Percentiles rank a stretch among this genome's conserved stretches.
These are phyloP conservation scores for Dillenia turbinata DNA, from an alignment of 164 flowering plant genomes.

Conservation along the genomic window DNA sequence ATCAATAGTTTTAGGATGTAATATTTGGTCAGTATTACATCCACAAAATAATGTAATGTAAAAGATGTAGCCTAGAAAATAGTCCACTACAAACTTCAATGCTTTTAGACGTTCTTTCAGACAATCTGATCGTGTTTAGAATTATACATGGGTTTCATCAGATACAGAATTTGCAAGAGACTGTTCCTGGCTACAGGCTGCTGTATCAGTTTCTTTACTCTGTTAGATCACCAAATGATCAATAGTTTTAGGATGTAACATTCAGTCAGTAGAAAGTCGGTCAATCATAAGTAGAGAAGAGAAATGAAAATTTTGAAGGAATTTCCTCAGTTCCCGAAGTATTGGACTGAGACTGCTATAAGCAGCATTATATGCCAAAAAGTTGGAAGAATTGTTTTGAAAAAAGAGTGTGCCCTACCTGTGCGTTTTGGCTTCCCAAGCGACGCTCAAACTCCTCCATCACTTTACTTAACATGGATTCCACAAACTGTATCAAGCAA, in stretches of 20 bases:
- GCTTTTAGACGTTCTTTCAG: neutral
- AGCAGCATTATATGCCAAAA: neutral
- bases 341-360: neutral
- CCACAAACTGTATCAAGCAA: conserved; percentile 60
- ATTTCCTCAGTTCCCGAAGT: neutral
- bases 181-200: conserved; percentile 26
- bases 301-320: neutral
- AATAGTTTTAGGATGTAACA: no score
- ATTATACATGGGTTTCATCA: conserved; percentile 42
- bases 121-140: neutral
- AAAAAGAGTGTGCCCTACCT: conserved; percentile 25
- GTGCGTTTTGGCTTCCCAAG: conserved; percentile 42
- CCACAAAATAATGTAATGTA: neutral
- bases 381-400: neutral
- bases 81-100: neutral
- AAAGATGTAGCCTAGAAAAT: neutral
- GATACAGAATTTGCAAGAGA: conserved; percentile 21
- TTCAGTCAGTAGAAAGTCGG: neutral
- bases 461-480: conserved; percentile 68
- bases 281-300: neutral
- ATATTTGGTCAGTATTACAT: conserved; percentile 1
- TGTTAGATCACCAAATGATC: conserved; percentile 1
- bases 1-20: no score
- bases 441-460: conserved; percentile 81
- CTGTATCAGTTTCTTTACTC: conserved; percentile 31